A percentile compares a stretch with the other conserved stretches of the same genome.
Conservation (phyloP, 805 yeast genomes). For the Metschnikowia vanudenii region DNA sequence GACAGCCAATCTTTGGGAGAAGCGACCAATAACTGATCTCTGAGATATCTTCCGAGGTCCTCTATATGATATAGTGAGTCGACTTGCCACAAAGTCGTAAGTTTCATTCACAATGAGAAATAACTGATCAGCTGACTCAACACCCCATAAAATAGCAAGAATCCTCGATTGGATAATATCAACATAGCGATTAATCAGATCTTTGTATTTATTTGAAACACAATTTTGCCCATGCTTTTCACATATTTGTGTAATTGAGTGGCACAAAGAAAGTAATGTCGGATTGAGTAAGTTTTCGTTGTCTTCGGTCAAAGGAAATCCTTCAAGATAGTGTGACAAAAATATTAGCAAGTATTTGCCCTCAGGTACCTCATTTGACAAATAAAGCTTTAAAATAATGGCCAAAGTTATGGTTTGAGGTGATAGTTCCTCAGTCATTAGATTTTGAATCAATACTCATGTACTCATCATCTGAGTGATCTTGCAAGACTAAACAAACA, state of each 20-base stretch:
- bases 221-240: neutral
- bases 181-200: neutral
- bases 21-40: constrained; percentile 40
- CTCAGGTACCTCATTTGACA: constrained; percentile 36
- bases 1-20: constrained; percentile 39
- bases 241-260: constrained; percentile 2
- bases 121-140: constrained; percentile 49
- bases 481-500: neutral
- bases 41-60: constrained; percentile 17
- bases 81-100: constrained; percentile 13
- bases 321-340: constrained; percentile 13
- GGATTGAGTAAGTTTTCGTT: constrained; percentile 7
- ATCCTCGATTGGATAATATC: constrained; percentile 5
- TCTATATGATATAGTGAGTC: constrained; percentile 11
- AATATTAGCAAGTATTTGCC: constrained; percentile 9
- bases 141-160: constrained; percentile 38
- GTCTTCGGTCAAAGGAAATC: constrained; percentile 9
- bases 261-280: constrained; percentile 13
- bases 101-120: constrained; percentile 31
- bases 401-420: constrained; percentile 55
- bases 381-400: constrained; percentile 47
- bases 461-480: neutral
- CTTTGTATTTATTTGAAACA: too few relatives aligned
- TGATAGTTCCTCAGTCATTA: constrained; percentile 39
- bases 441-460: neutral